Conservation (phyloP, 2,329 filamentous ascomycete genomes). For the Exophiala spinifera region DNA sequence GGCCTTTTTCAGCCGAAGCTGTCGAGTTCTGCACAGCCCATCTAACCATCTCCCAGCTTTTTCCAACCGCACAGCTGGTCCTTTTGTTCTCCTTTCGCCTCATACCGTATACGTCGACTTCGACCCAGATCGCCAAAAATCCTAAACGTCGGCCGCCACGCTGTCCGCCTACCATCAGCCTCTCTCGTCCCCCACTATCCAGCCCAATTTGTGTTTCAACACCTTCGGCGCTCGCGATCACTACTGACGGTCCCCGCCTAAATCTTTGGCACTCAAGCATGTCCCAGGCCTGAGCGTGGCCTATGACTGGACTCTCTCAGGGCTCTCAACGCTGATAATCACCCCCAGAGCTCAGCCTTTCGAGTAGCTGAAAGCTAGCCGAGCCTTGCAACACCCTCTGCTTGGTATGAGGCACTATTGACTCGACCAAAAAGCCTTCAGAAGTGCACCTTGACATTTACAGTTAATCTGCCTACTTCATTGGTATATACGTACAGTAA, state of each 20-base stretch:
- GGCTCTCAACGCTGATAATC: constrained; percentile 7
- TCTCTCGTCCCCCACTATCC: background rate
- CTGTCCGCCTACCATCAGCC: background rate
- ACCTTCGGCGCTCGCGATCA: constrained; percentile 12
- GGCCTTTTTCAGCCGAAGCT: background rate
- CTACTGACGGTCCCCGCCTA: constrained; percentile 6
- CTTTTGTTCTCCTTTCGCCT: constrained; percentile 12
- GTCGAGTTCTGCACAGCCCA: background rate
- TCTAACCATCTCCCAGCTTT: background rate
- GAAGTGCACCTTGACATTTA: constrained; percentile 16
- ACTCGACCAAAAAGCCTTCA: constrained; percentile 16
- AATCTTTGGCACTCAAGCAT: constrained; percentile 10
- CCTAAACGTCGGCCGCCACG: background rate
- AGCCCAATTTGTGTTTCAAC: background rate
- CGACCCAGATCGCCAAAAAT: background rate
- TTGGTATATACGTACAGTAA: constrained; percentile 25
- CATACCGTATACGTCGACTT: background rate
- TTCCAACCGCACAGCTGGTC: constrained; percentile 1
- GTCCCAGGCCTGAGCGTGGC: constrained; percentile 2
- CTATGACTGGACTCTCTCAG: constrained; percentile 1
- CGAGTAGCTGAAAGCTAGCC: constrained; percentile 13
- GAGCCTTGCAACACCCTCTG: constrained; percentile 8
- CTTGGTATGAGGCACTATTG: constrained; percentile 6
- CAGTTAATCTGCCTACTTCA: constrained; percentile 1
- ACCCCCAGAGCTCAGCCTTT: constrained; percentile 5